A percentile compares a stretch with the other conserved stretches of the same genome.
Evolutionary conservation across 495 filamentous ascomycete species (phyloP).

Genomic region (Trypethelium eluteriae): DNA sequence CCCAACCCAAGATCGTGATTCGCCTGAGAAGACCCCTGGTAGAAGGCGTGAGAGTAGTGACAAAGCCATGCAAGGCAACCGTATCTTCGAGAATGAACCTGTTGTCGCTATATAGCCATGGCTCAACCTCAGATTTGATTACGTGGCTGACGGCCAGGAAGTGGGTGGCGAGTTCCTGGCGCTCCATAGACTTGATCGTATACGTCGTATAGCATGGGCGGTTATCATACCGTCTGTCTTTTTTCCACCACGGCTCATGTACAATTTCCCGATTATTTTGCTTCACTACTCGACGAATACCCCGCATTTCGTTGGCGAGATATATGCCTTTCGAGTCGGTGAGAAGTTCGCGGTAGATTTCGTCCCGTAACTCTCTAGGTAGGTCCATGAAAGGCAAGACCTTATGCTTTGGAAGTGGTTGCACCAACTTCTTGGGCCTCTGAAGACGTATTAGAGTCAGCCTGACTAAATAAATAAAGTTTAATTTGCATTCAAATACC

Average conservation of each 20-base stretch:
- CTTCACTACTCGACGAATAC: constrained; percentile 25
- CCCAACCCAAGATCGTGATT: constrained; percentile 24
- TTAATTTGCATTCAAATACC: neutral
- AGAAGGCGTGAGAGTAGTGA: constrained; percentile 24
- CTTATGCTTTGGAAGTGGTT: constrained; percentile 20
- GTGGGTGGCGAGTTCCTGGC: constrained; percentile 20
- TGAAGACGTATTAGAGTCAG: constrained; percentile 15
- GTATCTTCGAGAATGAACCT: constrained; percentile 28
- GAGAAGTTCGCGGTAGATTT: constrained; percentile 28
- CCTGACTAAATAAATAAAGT: neutral
- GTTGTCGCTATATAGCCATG: constrained; percentile 28
- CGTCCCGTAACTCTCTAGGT: constrained; percentile 28
- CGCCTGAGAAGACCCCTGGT: constrained; percentile 22
- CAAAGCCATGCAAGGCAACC: constrained; percentile 28
- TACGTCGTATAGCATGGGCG: too few species aligned
- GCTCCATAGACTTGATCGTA: neutral
- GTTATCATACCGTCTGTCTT: too few species aligned
- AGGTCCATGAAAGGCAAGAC: constrained; percentile 29
- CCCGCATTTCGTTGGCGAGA: constrained; percentile 21
- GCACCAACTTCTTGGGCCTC: constrained; percentile 11
- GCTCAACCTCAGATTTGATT: constrained; percentile 26
- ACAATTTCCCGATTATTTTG: constrained; percentile 7
- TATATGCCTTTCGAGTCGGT: constrained; percentile 20
- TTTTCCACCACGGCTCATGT: neutral
- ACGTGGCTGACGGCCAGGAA: constrained; percentile 30